These are phyloP conservation scores for Thielaviopsis populi DNA, from an alignment of 2,329 filamentous ascomycete species.

Conservation along the genomic window DNA sequence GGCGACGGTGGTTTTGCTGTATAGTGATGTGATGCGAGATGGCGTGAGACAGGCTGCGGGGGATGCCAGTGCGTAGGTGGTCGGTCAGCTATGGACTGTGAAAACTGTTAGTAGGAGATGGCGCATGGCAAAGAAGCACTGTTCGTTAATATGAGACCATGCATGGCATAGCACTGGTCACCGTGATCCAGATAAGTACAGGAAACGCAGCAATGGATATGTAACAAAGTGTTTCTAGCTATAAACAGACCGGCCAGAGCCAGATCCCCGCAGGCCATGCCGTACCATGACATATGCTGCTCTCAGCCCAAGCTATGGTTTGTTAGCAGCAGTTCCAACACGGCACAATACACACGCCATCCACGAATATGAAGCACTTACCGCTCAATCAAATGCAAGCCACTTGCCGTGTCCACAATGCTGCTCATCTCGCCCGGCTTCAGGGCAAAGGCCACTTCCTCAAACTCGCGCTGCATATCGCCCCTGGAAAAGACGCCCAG, in stretches of 20 bases:
- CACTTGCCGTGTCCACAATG: conserved; percentile 82
- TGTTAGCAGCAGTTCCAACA: neutral
- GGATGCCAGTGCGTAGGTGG: neutral
- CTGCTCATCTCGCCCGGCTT: conserved; percentile 74
- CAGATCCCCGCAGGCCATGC: neutral
- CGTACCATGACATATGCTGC: neutral
- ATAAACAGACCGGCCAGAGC: neutral
- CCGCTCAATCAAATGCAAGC: conserved; percentile 92
- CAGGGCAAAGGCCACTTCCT: conserved; percentile 86
- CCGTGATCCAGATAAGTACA: neutral
- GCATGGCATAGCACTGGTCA: neutral
- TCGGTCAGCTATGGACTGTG: neutral
- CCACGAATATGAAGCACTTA: conserved; percentile 27
- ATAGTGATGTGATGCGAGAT: neutral
- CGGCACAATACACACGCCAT: neutral
- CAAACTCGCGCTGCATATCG: conserved; percentile 98
- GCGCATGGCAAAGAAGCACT: neutral
- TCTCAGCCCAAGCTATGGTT: neutral
- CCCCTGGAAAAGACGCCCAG: conserved; percentile 86
- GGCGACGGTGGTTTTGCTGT: conserved; percentile 39
- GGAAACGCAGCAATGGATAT: neutral
- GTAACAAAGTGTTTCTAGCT: neutral
- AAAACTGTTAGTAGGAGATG: neutral
- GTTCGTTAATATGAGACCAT: no score
- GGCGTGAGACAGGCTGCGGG: neutral